A percentile compares a stretch with the other conserved stretches of the same genome.
Conservation (phyloP, 768 basidiomycete species). For the Lactifluus hygrophoroides region DNA sequence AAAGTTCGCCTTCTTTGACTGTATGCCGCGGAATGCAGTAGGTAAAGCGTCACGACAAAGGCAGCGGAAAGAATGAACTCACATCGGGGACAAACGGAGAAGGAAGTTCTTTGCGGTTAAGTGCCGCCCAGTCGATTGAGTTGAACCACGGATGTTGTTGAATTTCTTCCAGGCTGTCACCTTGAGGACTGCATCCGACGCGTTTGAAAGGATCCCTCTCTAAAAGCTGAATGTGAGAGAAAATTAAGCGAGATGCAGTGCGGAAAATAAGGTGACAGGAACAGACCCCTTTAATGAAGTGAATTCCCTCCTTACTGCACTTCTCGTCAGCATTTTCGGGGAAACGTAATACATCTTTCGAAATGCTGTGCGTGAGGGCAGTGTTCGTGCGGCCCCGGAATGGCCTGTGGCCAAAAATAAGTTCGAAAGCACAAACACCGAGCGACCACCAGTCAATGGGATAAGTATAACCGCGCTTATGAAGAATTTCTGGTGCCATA, state of each 20-base stretch:
- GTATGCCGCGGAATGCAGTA: slow-evolving; percentile 4
- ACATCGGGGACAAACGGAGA: slow-evolving; percentile 91
- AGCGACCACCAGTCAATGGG: slow-evolving; percentile 97
- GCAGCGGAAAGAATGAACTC: slow-evolving; percentile 25
- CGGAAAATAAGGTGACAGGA: background rate
- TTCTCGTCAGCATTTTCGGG: slow-evolving; percentile 82
- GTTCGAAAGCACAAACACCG: slow-evolving; percentile 87
- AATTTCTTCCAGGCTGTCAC: slow-evolving; percentile 74
- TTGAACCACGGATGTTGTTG: slow-evolving; percentile 81
- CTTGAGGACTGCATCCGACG: slow-evolving; percentile 71
- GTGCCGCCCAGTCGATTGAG: slow-evolving; percentile 79
- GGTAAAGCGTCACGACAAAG: slow-evolving; percentile 12
- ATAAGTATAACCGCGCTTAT: slow-evolving; percentile 90
- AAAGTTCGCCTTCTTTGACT: slow-evolving; percentile 99
- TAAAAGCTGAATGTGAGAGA: slow-evolving; percentile 48
- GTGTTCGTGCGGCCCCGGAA: slow-evolving; percentile 92
- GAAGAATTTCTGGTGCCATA: slow-evolving; percentile 91
- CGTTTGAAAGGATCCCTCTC: slow-evolving; percentile 79
- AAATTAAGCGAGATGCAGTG: background rate
- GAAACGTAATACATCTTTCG: slow-evolving; percentile 79
- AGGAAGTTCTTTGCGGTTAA: slow-evolving; percentile 64
- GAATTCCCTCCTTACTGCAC: slow-evolving; percentile 69
- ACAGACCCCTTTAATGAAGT: slow-evolving; percentile 64
- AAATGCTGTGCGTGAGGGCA: slow-evolving; percentile 86
- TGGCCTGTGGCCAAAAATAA: slow-evolving; percentile 85